These are phyloP conservation scores for Clonostachys chloroleuca DNA, from an alignment of 2,329 filamentous ascomycete species.

Conservation along the genomic window DNA sequence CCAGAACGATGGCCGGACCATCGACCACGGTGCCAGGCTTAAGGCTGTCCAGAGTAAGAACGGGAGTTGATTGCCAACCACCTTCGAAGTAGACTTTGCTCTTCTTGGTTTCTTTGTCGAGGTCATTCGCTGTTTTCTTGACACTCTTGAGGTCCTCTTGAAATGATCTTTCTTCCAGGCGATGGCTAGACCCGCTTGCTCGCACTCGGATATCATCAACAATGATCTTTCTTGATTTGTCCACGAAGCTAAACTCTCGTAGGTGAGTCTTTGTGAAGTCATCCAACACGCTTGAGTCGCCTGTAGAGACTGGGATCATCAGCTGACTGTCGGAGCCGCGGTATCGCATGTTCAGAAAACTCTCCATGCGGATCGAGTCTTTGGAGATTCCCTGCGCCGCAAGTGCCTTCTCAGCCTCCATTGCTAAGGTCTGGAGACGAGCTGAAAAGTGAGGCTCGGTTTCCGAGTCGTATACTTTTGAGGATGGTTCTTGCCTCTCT, in stretches of 20 bases:
- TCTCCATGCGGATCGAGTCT: slow-evolving; percentile 34
- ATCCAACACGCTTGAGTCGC: slow-evolving; percentile 17
- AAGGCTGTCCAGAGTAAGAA: slow-evolving; percentile 4
- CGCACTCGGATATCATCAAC: slow-evolving; percentile 37
- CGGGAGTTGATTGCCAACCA: neutral
- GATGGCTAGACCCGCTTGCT: slow-evolving; percentile 18
- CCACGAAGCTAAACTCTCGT: slow-evolving; percentile 33
- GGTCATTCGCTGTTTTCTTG: neutral
- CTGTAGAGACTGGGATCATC: slow-evolving; percentile 22
- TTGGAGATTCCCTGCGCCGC: slow-evolving; percentile 30
- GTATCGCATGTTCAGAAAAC: slow-evolving; percentile 38
- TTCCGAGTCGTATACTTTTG: slow-evolving; percentile 9
- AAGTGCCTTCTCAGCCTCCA: slow-evolving; percentile 16
- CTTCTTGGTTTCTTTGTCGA: neutral
- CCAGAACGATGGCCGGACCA: slow-evolving; percentile 3
- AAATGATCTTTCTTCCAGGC: slow-evolving; percentile 11
- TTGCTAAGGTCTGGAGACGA: slow-evolving; percentile 15
- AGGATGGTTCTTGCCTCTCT: slow-evolving; percentile 23
- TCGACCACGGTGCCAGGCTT: neutral
- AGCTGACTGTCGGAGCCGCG: slow-evolving; percentile 33
- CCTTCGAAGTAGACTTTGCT: slow-evolving; percentile 10
- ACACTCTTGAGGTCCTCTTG: slow-evolving; percentile 13
- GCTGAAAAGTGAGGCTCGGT: slow-evolving; percentile 7
- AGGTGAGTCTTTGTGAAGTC: slow-evolving; percentile 29
- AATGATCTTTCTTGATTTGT: slow-evolving; percentile 26